These are phyloP conservation scores for Myriosclerotinia duriaeana DNA, from an alignment of 2,329 filamentous ascomycete genomes.

Conservation along the genomic window DNA sequence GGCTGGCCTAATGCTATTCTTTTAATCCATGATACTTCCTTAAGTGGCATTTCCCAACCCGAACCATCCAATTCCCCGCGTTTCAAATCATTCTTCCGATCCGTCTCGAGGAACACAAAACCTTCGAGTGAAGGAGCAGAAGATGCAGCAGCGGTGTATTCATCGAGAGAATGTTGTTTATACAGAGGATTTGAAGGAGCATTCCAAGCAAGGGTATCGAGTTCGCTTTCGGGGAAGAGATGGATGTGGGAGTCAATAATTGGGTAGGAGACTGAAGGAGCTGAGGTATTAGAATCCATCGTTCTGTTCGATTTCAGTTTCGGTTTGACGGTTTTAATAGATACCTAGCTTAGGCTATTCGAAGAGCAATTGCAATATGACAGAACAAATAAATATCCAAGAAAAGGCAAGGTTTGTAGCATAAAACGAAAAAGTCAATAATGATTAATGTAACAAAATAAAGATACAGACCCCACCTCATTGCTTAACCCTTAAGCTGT, in stretches of 20 bases:
- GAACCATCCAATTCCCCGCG: constrained; percentile 47
- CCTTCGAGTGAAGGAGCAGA: constrained; percentile 54
- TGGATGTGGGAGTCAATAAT: constrained; percentile 93
- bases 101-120: constrained; percentile 82
- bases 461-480: neutral
- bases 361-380: neutral
- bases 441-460: neutral
- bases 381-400: neutral
- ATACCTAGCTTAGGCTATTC: neutral
- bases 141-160: constrained; percentile 37
- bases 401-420: neutral
- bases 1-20: constrained; percentile 63
- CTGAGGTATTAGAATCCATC: constrained; percentile 33
- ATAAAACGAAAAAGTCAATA: neutral
- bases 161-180: constrained; percentile 37
- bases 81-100: constrained; percentile 63
- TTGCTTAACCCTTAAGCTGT: neutral
- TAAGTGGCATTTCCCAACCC: constrained; percentile 67
- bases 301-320: neutral
- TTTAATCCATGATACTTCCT: constrained; percentile 69
- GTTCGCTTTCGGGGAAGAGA: constrained; percentile 71
- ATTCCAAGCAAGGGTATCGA: constrained; percentile 69
- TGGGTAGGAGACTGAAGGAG: constrained; percentile 40
- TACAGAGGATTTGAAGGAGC: constrained; percentile 54
- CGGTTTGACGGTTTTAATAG: neutral